Base-by-base conservation (phyloP, 2,329 filamentous ascomycete species). In the Hypoxylon rubiginosum region DNA sequence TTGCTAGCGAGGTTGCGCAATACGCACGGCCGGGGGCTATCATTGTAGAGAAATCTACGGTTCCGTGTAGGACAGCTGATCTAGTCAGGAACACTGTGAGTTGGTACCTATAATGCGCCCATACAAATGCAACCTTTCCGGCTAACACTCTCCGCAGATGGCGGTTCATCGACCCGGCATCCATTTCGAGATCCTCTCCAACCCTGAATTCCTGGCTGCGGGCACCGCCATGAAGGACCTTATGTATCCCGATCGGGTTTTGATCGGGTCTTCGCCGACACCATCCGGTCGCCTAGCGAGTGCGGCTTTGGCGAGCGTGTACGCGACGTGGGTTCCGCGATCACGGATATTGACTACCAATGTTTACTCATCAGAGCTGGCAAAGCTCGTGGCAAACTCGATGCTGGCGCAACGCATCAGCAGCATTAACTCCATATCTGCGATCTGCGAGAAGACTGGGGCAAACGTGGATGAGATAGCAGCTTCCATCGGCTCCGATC, bases 1-100 rank as follows among this genome's bases (percentile, higher is more conserved):
- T 91, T 5, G 88, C 88, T 1, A 84, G 85, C 54, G 87, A 88
- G 59, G 89, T 94, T 34, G 92, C 91, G 9, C 82, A 86, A 69
- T 83, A 90, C 66, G 90, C 91, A 2, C 88, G 85, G 30, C 82
- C 85, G 17, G 90, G 89, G 51, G 88, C 90, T 58, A 92, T 94
- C 59, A 88, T 95, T 54, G 92, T 94, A 19, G 92, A 94, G 81
- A 95, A 94, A 82, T 91, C 88, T 60, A 95, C 92, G 0, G 92
- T 94, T 26, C 92, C 92, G 2, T 92, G 90, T 76, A 84, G 90
- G 66, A 94, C 92, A 4, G 90, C 91, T 1, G 85, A 92, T 71
- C 85, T 89, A 32, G 88, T 94, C 41, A 84, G 86, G 71, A 86
- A 90, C 70, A 92, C 89, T 69, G 88, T 93, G 79, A 78, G 83